phyloP scores from a whole-genome alignment of 805 yeast genomes.

The Candida glaebosa region DNA sequence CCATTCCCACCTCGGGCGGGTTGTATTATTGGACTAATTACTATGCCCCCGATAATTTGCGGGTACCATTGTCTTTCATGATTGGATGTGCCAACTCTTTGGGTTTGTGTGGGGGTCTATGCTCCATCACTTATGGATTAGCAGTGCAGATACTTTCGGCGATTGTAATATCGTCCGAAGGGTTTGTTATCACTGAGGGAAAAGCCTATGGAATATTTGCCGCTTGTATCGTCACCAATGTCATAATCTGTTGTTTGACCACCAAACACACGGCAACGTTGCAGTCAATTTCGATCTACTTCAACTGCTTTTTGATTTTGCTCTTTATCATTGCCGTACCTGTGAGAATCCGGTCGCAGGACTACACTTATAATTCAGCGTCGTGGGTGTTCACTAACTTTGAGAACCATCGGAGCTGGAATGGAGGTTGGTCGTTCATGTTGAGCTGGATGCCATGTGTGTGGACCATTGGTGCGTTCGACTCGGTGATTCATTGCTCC shows the following conservation, averaged over 20 bases:
- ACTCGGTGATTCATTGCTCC: constrained; percentile 68
- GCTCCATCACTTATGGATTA: constrained; percentile 69
- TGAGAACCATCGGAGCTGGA: constrained; percentile 41
- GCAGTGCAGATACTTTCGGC: constrained; percentile 57
- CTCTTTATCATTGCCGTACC: constrained; percentile 64
- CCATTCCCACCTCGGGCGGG: constrained; percentile 77
- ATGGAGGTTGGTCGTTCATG: constrained; percentile 38
- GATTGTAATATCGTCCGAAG: constrained; percentile 50
- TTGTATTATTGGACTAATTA: constrained; percentile 48
- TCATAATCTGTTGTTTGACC: constrained; percentile 51
- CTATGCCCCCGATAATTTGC: constrained; percentile 54
- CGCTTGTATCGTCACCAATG: constrained; percentile 54
- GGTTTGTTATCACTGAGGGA: constrained; percentile 50
- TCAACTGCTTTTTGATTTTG: constrained; percentile 50
- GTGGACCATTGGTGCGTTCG: constrained; percentile 79
- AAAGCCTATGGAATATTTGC: constrained; percentile 64
- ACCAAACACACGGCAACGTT: constrained; percentile 54
- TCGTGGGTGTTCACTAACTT: constrained; percentile 52
- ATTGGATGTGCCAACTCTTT: constrained; percentile 67
- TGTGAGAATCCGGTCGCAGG: constrained; percentile 42
- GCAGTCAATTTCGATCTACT: constrained; percentile 55
- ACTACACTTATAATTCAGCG: constrained; percentile 15
- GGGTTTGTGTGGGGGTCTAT: constrained; percentile 63
- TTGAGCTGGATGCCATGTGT: constrained; percentile 62
- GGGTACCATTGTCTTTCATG: constrained; percentile 54